Evolutionary conservation across 2,329 filamentous ascomycete genomes (phyloP), one percentile per base, ranked within the genome.

Genomic region (Paraphoma sp.): DNA sequence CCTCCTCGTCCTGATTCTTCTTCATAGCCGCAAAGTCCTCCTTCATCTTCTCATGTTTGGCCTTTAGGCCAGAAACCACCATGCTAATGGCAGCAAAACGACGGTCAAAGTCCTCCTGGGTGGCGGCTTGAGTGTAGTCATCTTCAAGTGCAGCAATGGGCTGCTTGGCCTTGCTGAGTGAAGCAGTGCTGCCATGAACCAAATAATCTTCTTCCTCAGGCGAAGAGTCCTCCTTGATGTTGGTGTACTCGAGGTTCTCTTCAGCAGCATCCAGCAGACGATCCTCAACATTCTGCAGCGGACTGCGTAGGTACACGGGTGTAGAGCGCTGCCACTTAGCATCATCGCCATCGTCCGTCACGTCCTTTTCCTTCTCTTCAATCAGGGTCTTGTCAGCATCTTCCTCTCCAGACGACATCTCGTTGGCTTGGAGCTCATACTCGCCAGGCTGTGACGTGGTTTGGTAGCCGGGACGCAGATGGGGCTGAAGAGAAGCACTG

Each of bases 271-370:
- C 63, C 12, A 73, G 64, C 33, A 67, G 64, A n/a, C 45, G 54
- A 43, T 64, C 50, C 53, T 73, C 70, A 2, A 63, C 18, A 1
- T 23, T 51, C 42, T 72, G 69, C 14, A 72, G 53, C 16, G 68
- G 68, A 38, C 69, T 60, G 14, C 60, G 62, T 7, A 53, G 23
- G 10, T 50, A 50, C 1, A 65, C 11, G 1, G 11, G 12, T 2
- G 28, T 23, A 6, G 57, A 43, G 8, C 46, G 28, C n/a, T 64
- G 52, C 18, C 36, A 30, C 11, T 41, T 42, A 4, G 38, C 17
- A 8, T 41, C 41, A 5, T 53, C 48, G 9, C 54, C 3, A 2
- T 56, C n/a, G 14, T 63, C 30, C 11, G 54, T 54, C 8, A 47
- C 38, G 2, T 9, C 9, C 9, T 53, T 11, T 9, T 58, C 51